Conservation (phyloP, 2,329 filamentous ascomycete species). For the Cercospora sp. region DNA sequence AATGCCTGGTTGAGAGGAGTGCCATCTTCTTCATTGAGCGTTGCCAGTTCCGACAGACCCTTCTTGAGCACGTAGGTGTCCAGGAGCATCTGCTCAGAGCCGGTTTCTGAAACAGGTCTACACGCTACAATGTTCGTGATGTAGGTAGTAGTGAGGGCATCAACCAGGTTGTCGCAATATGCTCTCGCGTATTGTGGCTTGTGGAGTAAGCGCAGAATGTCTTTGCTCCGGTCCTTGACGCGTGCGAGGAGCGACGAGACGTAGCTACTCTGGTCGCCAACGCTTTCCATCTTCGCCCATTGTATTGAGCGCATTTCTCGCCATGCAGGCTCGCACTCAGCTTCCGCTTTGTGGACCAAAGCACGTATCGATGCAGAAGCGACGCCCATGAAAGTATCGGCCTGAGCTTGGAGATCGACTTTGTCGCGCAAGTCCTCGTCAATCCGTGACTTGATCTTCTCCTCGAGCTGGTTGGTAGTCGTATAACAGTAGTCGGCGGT, state of each 20-base stretch:
- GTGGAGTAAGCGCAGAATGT: conserved; percentile 74
- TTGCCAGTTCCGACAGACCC: conserved; percentile 70
- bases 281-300: conserved; percentile 90
- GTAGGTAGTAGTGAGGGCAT: conserved; percentile 77
- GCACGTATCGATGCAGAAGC: conserved; percentile 83
- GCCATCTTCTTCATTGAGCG: conserved; percentile 56
- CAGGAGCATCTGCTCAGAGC: conserved; percentile 95
- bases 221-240: conserved; percentile 69
- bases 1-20: conserved; percentile 63
- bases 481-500: conserved; percentile 97
- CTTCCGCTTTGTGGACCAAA: conserved; percentile 79
- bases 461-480: conserved; percentile 89
- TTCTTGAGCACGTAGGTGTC: conserved; percentile 91
- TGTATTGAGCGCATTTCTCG: conserved; percentile 95
- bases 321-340: conserved; percentile 83
- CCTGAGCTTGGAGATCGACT: conserved; percentile 88
- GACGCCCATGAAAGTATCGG: conserved; percentile 92
- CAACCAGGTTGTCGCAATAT: conserved; percentile 94
- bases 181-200: conserved; percentile 94
- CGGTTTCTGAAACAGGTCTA: conserved; percentile 86
- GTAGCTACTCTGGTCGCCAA: conserved; percentile 91
- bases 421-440: conserved; percentile 72
- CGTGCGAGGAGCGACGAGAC: conserved; percentile 76
- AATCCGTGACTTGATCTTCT: conserved; percentile 88
- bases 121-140: conserved; percentile 84